phyloP scores from a whole-genome alignment of 805 yeast species.

The Saccharomycopsis fermentans region DNA sequence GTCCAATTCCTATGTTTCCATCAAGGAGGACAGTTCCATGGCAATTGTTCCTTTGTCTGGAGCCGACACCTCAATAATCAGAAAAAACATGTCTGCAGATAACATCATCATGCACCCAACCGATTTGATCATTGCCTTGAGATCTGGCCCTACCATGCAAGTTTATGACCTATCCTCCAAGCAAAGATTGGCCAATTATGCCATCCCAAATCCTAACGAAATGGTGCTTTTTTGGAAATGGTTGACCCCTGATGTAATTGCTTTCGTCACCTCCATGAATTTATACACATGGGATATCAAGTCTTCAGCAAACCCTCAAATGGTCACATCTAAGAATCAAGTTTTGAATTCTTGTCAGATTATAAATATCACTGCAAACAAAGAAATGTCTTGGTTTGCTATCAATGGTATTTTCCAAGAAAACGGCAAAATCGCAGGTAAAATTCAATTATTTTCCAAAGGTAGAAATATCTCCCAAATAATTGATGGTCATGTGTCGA shows the following conservation, averaged over 20 bases:
- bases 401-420: constrained; percentile 92
- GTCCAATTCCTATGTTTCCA: constrained; percentile 76
- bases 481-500: constrained; percentile 95
- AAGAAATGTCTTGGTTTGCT: constrained; percentile 83
- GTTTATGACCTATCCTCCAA: constrained; percentile 82
- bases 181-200: constrained; percentile 80
- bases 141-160: constrained; percentile 96
- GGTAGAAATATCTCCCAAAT: constrained; percentile 90
- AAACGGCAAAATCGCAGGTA: constrained; percentile 90
- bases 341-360: constrained; percentile 73
- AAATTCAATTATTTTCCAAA: constrained; percentile 83
- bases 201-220: constrained; percentile 59
- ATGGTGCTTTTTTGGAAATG: constrained; percentile 87
- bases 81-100: constrained; percentile 95
- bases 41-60: constrained; percentile 82
- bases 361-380: constrained; percentile 80
- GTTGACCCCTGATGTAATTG: constrained; percentile 64
- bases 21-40: constrained; percentile 68
- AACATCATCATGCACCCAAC: constrained; percentile 93
- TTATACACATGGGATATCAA: constrained; percentile 76
- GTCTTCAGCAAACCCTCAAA: constrained; percentile 69
- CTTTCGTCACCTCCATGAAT: constrained; percentile 71
- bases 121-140: constrained; percentile 79
- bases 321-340: constrained; percentile 76
- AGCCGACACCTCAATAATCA: constrained; percentile 48